phyloP scores from a whole-genome alignment of 2,329 filamentous ascomycete genomes.

The Aureobasidium namibiae region DNA sequence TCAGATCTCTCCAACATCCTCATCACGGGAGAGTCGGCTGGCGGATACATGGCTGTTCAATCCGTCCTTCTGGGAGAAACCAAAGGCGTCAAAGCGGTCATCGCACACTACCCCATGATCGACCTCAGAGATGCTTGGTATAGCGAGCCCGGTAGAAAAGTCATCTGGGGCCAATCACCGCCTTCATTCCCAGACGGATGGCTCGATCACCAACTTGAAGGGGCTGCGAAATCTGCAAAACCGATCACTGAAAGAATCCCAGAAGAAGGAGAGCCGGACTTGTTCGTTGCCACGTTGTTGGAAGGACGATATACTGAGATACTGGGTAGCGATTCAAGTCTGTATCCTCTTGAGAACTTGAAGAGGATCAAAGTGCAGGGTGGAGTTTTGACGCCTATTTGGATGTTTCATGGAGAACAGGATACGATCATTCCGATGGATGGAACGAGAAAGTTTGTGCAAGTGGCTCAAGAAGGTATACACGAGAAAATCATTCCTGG shows the following conservation, averaged over 20 bases:
- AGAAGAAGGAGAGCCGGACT: neutral
- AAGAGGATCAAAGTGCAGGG: conserved; percentile 16
- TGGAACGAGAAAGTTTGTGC: neutral
- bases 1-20: conserved; percentile 25
- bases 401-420: conserved; percentile 27
- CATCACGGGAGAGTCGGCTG: conserved; percentile 31
- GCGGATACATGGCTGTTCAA: conserved; percentile 31
- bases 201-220: neutral
- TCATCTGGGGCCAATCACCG: conserved; percentile 11
- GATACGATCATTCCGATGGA: conserved; percentile 19
- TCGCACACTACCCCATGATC: conserved; percentile 27
- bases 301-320: conserved; percentile 13
- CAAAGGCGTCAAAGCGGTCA: conserved; percentile 19
- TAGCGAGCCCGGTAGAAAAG: conserved; percentile 9
- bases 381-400: conserved; percentile 21
- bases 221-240: conserved; percentile 3
- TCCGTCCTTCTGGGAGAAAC: conserved; percentile 20
- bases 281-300: conserved; percentile 17
- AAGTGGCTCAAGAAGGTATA: conserved; percentile 9
- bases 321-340: conserved; percentile 14
- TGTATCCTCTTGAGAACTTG: conserved; percentile 25
- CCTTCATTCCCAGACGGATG: neutral
- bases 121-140: conserved; percentile 15
- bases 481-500: conserved; percentile 18
- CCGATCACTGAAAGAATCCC: conserved; percentile 6